Base-by-base conservation (phyloP, 225 moss, liverwort and hornwort species). In the Pseudoscleropodium purum region DNA sequence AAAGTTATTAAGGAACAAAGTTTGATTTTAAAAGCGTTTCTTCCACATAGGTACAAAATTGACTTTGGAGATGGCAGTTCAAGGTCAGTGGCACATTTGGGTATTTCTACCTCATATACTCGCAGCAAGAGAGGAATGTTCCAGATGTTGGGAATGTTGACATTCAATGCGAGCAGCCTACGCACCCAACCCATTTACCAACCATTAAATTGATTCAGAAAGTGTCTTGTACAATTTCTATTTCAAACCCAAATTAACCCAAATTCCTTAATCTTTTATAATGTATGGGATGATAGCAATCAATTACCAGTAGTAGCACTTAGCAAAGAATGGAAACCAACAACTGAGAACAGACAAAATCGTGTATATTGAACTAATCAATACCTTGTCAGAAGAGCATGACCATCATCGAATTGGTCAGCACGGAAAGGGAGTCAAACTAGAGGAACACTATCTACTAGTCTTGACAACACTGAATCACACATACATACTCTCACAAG, bases 61-160 rank as follows among this genome's bases (percentile, higher is more conserved):
- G n/a, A n/a, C n/a, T n/a, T n/a, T n/a, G n/a, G n/a, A n/a, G n/a
- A n/a, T n/a, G n/a, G n/a, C n/a, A n/a, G n/a, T n/a, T n/a, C n/a
- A n/a, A n/a, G n/a, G n/a, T n/a, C n/a, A n/a, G n/a, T n/a, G n/a
- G n/a, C n/a, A n/a, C n/a, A n/a, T n/a, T n/a, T n/a, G n/a, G n/a
- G n/a, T n/a, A n/a, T n/a, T n/a, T n/a, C n/a, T n/a, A n/a, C n/a
- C 47, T 47, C 10, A 66, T 89, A 86, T 94, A 98, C 98, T 93
- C 95, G 91, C 51, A 98, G 96, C 88, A 99, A 89, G 29, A 96
- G 95, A 43, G 97, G 97, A 83, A 99, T 92, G 73, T 97, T 96
- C 96, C 97, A 97, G 69, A 96, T 99, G 93, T 99, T 96, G 82
- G 98, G 93, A 60, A 98, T 91, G 85, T 95, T 97, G 16, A 98